Evolutionary conservation across 306 rosid species (phyloP).

Genomic region (Trichosanthes truncata): DNA sequence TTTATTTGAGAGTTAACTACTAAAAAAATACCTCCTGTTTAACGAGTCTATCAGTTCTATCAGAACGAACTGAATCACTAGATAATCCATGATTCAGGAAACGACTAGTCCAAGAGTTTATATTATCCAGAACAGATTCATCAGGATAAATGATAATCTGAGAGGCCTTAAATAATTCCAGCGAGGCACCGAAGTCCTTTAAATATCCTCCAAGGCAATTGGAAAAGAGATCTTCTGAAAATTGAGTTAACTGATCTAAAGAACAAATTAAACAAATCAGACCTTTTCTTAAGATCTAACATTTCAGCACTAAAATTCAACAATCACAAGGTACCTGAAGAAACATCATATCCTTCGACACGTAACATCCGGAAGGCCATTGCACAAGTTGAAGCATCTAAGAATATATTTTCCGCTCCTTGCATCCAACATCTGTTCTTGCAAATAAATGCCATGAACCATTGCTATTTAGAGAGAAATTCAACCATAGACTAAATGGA

Average conservation of each 20-base stretch:
- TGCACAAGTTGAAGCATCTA: slow-evolving; percentile 62
- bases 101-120: slow-evolving; percentile 42
- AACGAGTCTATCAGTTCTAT: slow-evolving; percentile 22
- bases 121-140: slow-evolving; percentile 50
- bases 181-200: slow-evolving; percentile 48
- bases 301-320: not conserved
- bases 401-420: slow-evolving; percentile 53
- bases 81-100: slow-evolving; percentile 38
- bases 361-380: slow-evolving; percentile 69
- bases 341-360: slow-evolving; percentile 58
- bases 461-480: not conserved
- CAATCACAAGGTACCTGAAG: slow-evolving; percentile 38
- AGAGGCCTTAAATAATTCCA: slow-evolving; percentile 71
- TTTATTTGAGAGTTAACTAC: not conserved
- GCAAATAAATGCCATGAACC: not conserved
- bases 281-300: not conserved
- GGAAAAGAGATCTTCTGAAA: slow-evolving; percentile 39
- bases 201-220: slow-evolving; percentile 59
- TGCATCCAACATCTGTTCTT: slow-evolving; percentile 49
- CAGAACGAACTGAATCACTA: slow-evolving; percentile 1
- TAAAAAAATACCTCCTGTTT: slow-evolving; percentile 40
- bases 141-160: slow-evolving; percentile 43
- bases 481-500: not conserved
- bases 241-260: slow-evolving; percentile 58
- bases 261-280: slow-evolving; percentile 8